These are phyloP conservation scores for Stagonosporopsis chrysanthemi DNA, from an alignment of 2,329 filamentous ascomycete genomes.

Conservation along the genomic window DNA sequence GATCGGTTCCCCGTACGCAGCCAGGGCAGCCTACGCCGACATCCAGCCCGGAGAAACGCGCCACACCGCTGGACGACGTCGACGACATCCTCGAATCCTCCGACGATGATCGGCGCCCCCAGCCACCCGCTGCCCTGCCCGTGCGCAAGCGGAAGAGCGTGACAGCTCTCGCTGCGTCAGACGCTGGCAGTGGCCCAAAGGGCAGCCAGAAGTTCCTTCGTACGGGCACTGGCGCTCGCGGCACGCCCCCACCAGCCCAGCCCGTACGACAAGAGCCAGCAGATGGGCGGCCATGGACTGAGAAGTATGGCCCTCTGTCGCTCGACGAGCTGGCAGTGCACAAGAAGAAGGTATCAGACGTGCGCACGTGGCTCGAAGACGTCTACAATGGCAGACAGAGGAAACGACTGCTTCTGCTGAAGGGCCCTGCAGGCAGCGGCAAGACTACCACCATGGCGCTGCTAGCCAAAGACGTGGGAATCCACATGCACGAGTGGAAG, in stretches of 20 bases:
- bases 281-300: slow-evolving; percentile 82
- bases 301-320: slow-evolving; percentile 77
- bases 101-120: slow-evolving; percentile 36
- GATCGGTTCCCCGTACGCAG: slow-evolving; percentile 52
- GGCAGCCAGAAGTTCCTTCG: slow-evolving; percentile 57
- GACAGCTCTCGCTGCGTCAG: slow-evolving; percentile 18
- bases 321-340: slow-evolving; percentile 90
- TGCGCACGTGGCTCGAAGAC: slow-evolving; percentile 80
- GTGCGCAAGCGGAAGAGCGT: slow-evolving; percentile 41
- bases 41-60: slow-evolving; percentile 50
- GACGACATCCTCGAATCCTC: slow-evolving; percentile 51
- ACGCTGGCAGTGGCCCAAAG: slow-evolving; percentile 30
- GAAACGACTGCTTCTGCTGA: slow-evolving; percentile 81
- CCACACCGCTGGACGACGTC: slow-evolving; percentile 36
- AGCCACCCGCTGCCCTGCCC: slow-evolving; percentile 34
- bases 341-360: slow-evolving; percentile 90
- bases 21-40: slow-evolving; percentile 49
- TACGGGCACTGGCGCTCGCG: slow-evolving; percentile 44
- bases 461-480: slow-evolving; percentile 77
- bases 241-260: slow-evolving; percentile 39
- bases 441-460: slow-evolving; percentile 89
- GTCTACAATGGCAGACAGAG: slow-evolving; percentile 67
- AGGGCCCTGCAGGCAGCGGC: slow-evolving; percentile 87
- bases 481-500: slow-evolving; percentile 87
- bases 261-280: slow-evolving; percentile 43